Evolutionary conservation across 2,329 filamentous ascomycete genomes (phyloP), one percentile per base, ranked within the genome.

Genomic region (Magnaporthiopsis rhizophila): DNA sequence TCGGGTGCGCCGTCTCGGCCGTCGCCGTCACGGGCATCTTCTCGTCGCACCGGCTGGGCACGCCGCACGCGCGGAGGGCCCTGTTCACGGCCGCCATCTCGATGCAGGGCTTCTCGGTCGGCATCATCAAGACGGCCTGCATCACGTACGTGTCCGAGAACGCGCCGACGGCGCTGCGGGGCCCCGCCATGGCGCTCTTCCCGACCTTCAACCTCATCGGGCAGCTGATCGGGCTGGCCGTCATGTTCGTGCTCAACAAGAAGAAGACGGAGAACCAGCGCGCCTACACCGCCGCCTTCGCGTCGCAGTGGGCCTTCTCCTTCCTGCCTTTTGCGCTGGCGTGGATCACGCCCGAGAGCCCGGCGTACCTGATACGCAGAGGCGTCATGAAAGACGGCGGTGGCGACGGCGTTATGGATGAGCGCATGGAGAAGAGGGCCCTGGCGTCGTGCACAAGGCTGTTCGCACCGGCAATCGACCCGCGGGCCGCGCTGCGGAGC

Each of bases 261-360:
- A 38, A 38, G 36, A 11, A 8, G 12, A 11, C 7, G 8, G 11
- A 38, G 36, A 11, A 11, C 36, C 36, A 13, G 9, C 8, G 36
- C 28, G 28, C 3, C 66, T 61, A 61, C 34, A 21, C n/a, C 21
- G 30, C 45, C 8, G 59, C 59, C 34, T 38, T 61, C 3, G 59
- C 59, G 18, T 38, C 59, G 8, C 59, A 61, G 34, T 61, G 59
- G 59, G 59, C 3, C 9, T 12, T 61, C 2, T 24, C 59, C 8
- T 12, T 61, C 34, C 13, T 61, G 13, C 9, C 28, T 12, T n/a
- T 38, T 13, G 3, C 68, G 72, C 3, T 59, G 69, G 74, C 75
- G 12, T 68, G 79, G 38, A 57, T 80, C 59, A 75, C 84, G 45
- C 77, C 77, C 1, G 77, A 79, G 58, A 66, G 62, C n/a, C 77